Evolutionary conservation across 2,329 filamentous ascomycete genomes (phyloP).

Genomic region (Nemania bipapillata): DNA sequence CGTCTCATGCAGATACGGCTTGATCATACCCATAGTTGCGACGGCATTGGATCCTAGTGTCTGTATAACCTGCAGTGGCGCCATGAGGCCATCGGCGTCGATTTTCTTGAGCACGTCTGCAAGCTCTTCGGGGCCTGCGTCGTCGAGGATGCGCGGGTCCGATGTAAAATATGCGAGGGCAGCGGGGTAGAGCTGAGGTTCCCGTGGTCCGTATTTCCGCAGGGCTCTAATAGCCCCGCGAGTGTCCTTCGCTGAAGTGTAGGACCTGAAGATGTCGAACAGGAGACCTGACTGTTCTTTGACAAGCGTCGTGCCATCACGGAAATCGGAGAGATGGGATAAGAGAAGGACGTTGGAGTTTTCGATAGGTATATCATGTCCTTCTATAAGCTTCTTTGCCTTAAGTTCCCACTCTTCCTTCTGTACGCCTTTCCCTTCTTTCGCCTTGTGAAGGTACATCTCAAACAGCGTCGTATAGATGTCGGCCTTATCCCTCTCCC

Average conservation of each 20-base stretch:
- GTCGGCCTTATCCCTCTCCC: conserved; percentile 80
- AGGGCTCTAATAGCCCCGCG: conserved; percentile 88
- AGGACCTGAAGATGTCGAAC: conserved; percentile 96
- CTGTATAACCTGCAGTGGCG: conserved; percentile 94
- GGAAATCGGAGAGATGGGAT: conserved; percentile 90
- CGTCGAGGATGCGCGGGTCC: conserved; percentile 79
- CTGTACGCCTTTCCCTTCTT: conserved; percentile 72
- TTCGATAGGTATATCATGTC: conserved; percentile 83
- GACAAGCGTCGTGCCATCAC: conserved; percentile 88
- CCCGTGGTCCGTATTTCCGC: conserved; percentile 88
- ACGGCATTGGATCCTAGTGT: conserved; percentile 76
- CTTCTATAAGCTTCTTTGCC: conserved; percentile 87
- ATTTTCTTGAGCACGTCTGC: conserved; percentile 85
- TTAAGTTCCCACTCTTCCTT: conserved; percentile 88
- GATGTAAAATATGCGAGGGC: conserved; percentile 94
- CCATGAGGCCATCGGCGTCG: conserved; percentile 90
- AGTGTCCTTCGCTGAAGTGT: conserved; percentile 91
- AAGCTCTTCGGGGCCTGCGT: conserved; percentile 85
- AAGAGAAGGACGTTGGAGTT: conserved; percentile 93
- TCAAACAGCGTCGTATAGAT: conserved; percentile 96
- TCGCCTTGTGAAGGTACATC: conserved; percentile 94
- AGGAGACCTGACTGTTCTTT: conserved; percentile 91
- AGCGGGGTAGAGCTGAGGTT: conserved; percentile 90
- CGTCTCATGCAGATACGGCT: conserved; percentile 87
- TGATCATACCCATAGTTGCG: conserved; percentile 97